Conservation (phyloP, 2,329 filamentous ascomycete species). For the Epichloe hybrida region DNA sequence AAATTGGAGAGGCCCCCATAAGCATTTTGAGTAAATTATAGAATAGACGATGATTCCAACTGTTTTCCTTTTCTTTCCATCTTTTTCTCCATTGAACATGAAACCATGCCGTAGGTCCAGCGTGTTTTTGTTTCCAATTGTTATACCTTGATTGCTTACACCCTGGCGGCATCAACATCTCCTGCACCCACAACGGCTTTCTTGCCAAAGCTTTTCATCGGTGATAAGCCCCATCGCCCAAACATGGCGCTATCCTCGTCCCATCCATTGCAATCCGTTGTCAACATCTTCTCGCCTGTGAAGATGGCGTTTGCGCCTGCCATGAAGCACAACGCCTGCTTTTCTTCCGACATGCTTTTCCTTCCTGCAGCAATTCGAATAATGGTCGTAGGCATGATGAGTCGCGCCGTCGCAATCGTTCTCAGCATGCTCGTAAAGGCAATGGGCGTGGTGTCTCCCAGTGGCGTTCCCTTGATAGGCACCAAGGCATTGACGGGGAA, state of each 20-base stretch:
- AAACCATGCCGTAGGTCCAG: too few species aligned
- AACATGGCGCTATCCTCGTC: slow-evolving; percentile 81
- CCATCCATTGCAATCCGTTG: slow-evolving; percentile 82
- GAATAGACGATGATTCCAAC: not conserved
- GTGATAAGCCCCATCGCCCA: slow-evolving; percentile 63
- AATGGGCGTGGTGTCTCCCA: slow-evolving; percentile 61
- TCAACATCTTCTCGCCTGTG: slow-evolving; percentile 91
- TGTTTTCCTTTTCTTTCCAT: not conserved
- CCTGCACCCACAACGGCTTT: slow-evolving; percentile 16
- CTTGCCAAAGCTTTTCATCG: slow-evolving; percentile 48
- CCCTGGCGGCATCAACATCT: slow-evolving; percentile 3
- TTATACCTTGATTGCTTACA: not conserved
- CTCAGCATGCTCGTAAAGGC: slow-evolving; percentile 67
- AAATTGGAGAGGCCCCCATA: not conserved
- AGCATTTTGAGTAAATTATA: slow-evolving; percentile 4
- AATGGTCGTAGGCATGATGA: slow-evolving; percentile 75
- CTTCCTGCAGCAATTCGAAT: slow-evolving; percentile 76
- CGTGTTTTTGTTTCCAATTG: too few species aligned
- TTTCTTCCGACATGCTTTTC: slow-evolving; percentile 73
- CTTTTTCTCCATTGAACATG: not conserved
- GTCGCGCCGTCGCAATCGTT: slow-evolving; percentile 69
- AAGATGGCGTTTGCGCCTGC: slow-evolving; percentile 91
- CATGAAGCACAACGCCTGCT: slow-evolving; percentile 81
- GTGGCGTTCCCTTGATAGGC: slow-evolving; percentile 77
- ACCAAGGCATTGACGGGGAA: slow-evolving; percentile 88